Conservation (phyloP, 495 filamentous ascomycete species). For the Baudoinia panamericana region DNA sequence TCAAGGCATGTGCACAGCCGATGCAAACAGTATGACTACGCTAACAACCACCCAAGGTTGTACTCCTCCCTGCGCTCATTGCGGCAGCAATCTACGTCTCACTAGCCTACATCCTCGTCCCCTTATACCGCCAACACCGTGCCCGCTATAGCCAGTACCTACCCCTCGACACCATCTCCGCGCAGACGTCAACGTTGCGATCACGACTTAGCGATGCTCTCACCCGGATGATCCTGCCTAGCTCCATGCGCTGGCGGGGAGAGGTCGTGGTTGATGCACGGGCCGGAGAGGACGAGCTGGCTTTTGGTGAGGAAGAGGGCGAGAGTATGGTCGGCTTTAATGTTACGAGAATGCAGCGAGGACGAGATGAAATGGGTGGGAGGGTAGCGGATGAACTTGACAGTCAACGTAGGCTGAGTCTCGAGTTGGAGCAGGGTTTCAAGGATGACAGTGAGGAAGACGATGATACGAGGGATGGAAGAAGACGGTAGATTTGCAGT, state of each 20-base stretch:
- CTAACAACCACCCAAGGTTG: conserved; percentile 40
- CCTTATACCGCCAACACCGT: conserved; percentile 54
- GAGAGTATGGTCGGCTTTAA: conserved; percentile 49
- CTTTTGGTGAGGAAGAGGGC: conserved; percentile 57
- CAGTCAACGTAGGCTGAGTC: conserved; percentile 50
- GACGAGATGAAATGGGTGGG: conserved; percentile 39
- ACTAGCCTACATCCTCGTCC: conserved; percentile 55
- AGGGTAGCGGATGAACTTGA: conserved; percentile 29
- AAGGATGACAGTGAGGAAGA: conserved; percentile 69
- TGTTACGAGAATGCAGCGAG: conserved; percentile 30
- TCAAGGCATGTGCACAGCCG: too few relatives aligned
- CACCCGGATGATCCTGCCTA: conserved; percentile 40
- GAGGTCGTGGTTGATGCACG: conserved; percentile 36
- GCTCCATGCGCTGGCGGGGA: conserved; percentile 4
- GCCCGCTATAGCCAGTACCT: conserved; percentile 48
- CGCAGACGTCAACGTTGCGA: conserved; percentile 48
- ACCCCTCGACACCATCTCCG: conserved; percentile 42
- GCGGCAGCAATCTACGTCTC: conserved; percentile 63
- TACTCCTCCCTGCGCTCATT: conserved; percentile 66
- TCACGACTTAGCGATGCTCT: conserved; percentile 45
- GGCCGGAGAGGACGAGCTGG: conserved; percentile 47
- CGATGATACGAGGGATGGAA: conserved; percentile 29
- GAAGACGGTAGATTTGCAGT: conserved; percentile 4
- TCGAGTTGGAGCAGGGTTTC: conserved; percentile 75
- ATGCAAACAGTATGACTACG: too few relatives aligned